Evolutionary conservation across 2,329 filamentous ascomycete genomes (phyloP).

Genomic region (Trichoderma brevicompactum): DNA sequence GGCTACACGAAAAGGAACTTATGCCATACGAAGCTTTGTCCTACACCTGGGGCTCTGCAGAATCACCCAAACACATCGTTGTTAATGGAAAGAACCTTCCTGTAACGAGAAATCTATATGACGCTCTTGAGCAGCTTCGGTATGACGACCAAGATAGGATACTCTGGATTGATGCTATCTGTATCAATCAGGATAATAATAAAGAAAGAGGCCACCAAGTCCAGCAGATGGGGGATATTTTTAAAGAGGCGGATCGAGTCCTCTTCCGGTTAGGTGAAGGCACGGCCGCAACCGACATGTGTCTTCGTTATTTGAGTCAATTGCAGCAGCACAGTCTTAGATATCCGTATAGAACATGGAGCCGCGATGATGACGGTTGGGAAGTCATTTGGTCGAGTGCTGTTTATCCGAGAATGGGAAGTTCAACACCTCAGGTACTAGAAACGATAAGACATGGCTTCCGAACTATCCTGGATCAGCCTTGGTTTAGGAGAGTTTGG

Average conservation of each 20-base stretch:
- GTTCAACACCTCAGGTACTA: too few relatives aligned
- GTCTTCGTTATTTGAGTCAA: too few relatives aligned
- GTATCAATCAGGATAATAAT: slow-evolving; percentile 1
- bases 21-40: slow-evolving; percentile 7
- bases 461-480: not conserved
- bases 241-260: not conserved
- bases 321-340: too few relatives aligned
- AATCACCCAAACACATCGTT: not conserved
- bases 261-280: not conserved
- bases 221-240: slow-evolving; percentile 6
- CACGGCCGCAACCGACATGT: not conserved
- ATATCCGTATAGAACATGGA: too few relatives aligned
- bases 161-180: slow-evolving; percentile 7
- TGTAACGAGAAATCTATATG: not conserved
- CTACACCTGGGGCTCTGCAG: slow-evolving; percentile 2
- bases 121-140: not conserved
- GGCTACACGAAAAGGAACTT: not conserved
- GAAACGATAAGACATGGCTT: not conserved
- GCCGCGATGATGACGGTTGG: too few relatives aligned
- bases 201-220: slow-evolving; percentile 12
- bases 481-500: slow-evolving; percentile 9
- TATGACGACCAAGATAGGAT: not conserved
- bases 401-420: too few relatives aligned
- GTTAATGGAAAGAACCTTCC: slow-evolving; percentile 4
- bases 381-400: too few relatives aligned